Evolutionary conservation across 1,139 yeast species (phyloP), one percentile per base, ranked within the genome.

Genomic region (Sugiyamaella pinicola): DNA sequence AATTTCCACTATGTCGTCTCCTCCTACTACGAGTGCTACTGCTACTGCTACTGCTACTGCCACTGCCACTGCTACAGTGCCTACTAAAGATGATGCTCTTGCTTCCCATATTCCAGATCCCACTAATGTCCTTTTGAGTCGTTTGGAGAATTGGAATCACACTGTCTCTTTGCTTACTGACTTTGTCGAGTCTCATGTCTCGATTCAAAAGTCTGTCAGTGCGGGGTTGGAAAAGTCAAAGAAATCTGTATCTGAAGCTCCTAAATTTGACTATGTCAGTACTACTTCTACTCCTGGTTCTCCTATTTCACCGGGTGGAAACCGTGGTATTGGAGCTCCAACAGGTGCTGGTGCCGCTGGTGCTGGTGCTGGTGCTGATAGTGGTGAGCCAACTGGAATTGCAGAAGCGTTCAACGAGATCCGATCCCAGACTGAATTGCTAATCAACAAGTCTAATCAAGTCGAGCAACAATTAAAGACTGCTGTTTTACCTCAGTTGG

Each of bases 111-210:
- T 59, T 31, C 66, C 65, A 18, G 75, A 73, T 53, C 73, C 76
- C 33, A 68, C 75, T 21, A 56, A 61, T 35, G 52, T 69, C 21
- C 65, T 73, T 31, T 56, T 69, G 19, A 56, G 60, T 28, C 66
- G 76, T 12, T 62, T 73, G 48, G 74, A 71, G 38, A 61, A 64
- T 53, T 73, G 76, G 77, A 58, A 58, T 46, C 69, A 65, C 40
- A 68, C 70, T 10, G 65, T 68, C 24, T 47, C 52, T 24, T 52
- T 69, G 43, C 60, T 73, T 35, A 64, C 61, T 49, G 67, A 64
- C 46, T 71, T 66, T 51, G 61, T 70, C 35, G 66, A 68, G 38
- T 49, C 64, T 21, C 64, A 62, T 41, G 39, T 62, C 17, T 13
- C 60, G 5, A 54, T 62, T 40, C 74, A 71, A 58, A 60, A 64